Conservation (phyloP, 306 rosid species). For the Quercus rubra region DNA sequence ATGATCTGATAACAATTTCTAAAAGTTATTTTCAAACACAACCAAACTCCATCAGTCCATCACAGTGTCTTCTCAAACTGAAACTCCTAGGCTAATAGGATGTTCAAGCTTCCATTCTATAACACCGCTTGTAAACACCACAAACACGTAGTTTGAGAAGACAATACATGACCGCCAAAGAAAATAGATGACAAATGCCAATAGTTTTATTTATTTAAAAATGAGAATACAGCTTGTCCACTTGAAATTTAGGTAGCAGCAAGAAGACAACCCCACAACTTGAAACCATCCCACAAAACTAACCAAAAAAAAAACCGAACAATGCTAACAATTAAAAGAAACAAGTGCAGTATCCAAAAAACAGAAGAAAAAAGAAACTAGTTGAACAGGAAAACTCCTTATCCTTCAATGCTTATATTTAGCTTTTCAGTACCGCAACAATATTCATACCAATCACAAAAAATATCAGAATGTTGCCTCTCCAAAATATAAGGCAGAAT, state of each 20-base stretch:
- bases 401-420: conserved; percentile 1
- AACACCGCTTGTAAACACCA: neutral
- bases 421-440: conserved; percentile 5
- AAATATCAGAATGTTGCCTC: conserved; percentile 23
- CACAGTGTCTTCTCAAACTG: too few relatives aligned
- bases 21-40: too few relatives aligned
- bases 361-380: neutral
- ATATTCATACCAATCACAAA: conserved; percentile 17
- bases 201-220: neutral
- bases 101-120: neutral
- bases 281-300: neutral
- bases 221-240: neutral
- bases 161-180: neutral
- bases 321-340: conserved; percentile 10
- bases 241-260: neutral
- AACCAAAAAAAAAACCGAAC: conserved; percentile 2
- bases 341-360: neutral
- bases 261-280: neutral
- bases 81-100: too few relatives aligned
- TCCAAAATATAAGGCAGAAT: conserved; percentile 34
- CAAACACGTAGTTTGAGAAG: neutral
- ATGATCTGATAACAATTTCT: too few relatives aligned
- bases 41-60: too few relatives aligned
- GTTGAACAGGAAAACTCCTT: conserved; percentile 21
- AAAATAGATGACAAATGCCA: neutral